Conservation (phyloP, 2,329 filamentous ascomycete genomes). For the Fonsecaea nubica region DNA sequence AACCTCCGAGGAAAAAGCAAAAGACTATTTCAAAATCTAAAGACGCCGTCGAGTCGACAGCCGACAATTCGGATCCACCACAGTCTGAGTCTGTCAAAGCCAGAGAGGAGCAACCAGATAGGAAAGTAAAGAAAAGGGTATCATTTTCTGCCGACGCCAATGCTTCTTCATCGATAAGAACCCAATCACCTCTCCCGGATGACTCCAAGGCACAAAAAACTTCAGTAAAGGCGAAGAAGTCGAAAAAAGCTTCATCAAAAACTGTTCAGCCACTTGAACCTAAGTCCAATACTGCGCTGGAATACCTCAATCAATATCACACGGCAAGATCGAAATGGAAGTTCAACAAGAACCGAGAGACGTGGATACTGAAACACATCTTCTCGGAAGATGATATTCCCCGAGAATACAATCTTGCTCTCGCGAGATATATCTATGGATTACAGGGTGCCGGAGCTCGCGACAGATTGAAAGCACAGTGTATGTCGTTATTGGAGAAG, state of each 20-base stretch:
- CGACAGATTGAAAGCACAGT: constrained; percentile 68
- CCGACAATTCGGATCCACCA: background rate
- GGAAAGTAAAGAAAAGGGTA: constrained; percentile 49
- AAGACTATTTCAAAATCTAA: constrained; percentile 14
- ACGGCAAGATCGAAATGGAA: constrained; percentile 78
- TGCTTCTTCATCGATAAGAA: constrained; percentile 46
- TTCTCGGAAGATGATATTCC: constrained; percentile 77
- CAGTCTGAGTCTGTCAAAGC: background rate
- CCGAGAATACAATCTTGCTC: constrained; percentile 70
- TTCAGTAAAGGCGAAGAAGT: constrained; percentile 42
- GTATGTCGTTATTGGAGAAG: constrained; percentile 65
- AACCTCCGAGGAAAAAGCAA: constrained; percentile 33
- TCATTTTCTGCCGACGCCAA: constrained; percentile 71
- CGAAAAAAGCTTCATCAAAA: constrained; percentile 42
- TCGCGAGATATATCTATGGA: constrained; percentile 79
- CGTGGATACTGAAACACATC: constrained; percentile 79
- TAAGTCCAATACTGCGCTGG: constrained; percentile 40
- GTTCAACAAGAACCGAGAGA: constrained; percentile 94
- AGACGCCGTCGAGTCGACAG: background rate
- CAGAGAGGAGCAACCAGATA: background rate
- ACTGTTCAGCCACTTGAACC: constrained; percentile 35
- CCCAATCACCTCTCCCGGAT: background rate
- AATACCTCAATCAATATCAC: constrained; percentile 79
- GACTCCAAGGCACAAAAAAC: constrained; percentile 13
- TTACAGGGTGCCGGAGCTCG: constrained; percentile 76